Base-by-base conservation (phyloP, 345 rosid genomes). In the Citrus unshiu region DNA sequence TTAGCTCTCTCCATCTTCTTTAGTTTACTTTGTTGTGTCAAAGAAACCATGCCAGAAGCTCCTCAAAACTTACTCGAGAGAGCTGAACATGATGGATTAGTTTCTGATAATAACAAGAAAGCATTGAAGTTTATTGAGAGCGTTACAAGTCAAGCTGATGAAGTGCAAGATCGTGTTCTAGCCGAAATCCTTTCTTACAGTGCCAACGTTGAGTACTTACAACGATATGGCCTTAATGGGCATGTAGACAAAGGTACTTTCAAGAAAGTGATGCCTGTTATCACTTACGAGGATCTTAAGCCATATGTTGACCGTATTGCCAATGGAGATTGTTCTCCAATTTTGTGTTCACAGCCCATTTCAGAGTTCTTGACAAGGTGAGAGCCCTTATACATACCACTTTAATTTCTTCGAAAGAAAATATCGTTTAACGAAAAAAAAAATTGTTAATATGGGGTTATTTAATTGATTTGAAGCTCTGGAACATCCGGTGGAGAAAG, bases 401-500 rank as follows among this genome's bases (percentile, higher is more conserved):
- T 7, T 3, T 22, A 32, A 3, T 34, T 67, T 9, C 19, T 1
- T 37, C 19, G 27, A 30, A 25, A 21, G 39, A 51, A 49, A 27
- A 18, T 69, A 37, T 46, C 24, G 7, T 9, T 43, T 43, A 8
- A 43, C 2, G 3, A 12, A 43, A 43, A 43, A 35, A 9, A 10
- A 12, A 46, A 12, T 46, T 12, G 51, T 46, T 46, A 13, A 46
- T 3, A 76, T 43, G 69, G 76, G 78, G 29, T 4, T 30, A 25
- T 54, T 62, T 63, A 1, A 35, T 60, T 68, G 5, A 35, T 64
- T n/a, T 65, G 35, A 71, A 89, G 91, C 78, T 89, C 91, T 35
- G 91, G 91, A 25, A 89, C 91, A 27, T 89, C 91, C 27, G 90
- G 85, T 43, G 91, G 90, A n/a, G 90, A 89, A 72, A 87, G 91